These are phyloP conservation scores for Botrytis medusae DNA, from an alignment of 2,329 filamentous ascomycete species.

Conservation along the genomic window DNA sequence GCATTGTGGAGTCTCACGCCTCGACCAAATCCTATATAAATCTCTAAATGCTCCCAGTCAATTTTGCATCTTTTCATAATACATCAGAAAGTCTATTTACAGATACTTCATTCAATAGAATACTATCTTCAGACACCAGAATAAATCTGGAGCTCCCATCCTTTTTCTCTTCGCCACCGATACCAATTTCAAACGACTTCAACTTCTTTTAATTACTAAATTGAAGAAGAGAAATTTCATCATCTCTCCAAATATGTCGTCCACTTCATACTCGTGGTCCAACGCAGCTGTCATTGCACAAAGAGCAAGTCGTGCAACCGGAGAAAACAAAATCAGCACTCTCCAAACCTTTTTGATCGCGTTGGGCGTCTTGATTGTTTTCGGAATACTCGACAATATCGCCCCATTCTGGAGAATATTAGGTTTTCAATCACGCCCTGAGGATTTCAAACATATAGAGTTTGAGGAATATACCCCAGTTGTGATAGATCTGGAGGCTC, in stretches of 20 bases:
- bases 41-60: not conserved
- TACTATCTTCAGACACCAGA: not conserved
- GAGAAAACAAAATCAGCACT: not conserved
- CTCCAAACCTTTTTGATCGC: rapidly evolving
- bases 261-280: not conserved
- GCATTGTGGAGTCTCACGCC: not conserved
- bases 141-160: not conserved
- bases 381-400: not conserved
- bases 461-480: not conserved
- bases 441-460: rapidly evolving
- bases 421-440: rapidly evolving
- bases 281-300: not conserved
- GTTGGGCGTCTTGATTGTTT: not conserved
- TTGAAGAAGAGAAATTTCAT: not conserved
- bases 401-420: rapidly evolving
- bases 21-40: not conserved
- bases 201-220: not conserved
- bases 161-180: not conserved
- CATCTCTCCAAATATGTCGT: not conserved
- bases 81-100: not conserved
- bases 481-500: rapidly evolving
- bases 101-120: not conserved
- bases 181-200: not conserved
- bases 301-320: rapidly evolving
- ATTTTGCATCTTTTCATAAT: not conserved